Conservation (phyloP, 2,329 filamentous ascomycete genomes). For the Penicillium sumatraense region DNA sequence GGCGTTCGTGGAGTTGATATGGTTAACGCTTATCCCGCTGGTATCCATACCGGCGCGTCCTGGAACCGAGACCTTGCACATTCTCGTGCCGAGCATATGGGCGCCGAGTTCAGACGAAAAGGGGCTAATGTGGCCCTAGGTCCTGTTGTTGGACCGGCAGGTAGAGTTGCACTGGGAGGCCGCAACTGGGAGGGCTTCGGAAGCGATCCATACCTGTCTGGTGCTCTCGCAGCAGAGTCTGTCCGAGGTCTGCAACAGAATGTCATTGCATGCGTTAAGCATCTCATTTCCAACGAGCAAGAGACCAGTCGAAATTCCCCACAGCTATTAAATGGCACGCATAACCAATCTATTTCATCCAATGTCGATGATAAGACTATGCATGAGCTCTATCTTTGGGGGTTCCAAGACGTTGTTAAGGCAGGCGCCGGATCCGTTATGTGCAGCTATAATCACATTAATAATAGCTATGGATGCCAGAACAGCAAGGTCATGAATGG, state of each 20-base stretch:
- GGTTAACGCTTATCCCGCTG: constrained; percentile 1
- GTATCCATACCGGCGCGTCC: constrained; percentile 1
- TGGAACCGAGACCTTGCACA: neutral
- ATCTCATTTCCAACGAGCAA: neutral
- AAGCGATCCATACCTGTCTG: constrained; percentile 2
- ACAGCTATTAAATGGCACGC: neutral
- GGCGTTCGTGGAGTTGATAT: constrained; percentile 1
- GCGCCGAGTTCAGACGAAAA: neutral
- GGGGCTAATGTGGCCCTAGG: neutral
- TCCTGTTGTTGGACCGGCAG: neutral
- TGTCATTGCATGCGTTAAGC: constrained; percentile 3
- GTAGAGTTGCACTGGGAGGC: neutral
- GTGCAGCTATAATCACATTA: constrained; percentile 39
- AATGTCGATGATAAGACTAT: constrained; percentile 16
- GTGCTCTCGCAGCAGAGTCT: constrained; percentile 1
- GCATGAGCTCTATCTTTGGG: constrained; percentile 17
- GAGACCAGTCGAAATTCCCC: neutral
- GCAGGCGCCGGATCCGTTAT: constrained; percentile 37
- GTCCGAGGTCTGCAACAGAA: constrained; percentile 1
- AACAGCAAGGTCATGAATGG: constrained; percentile 45
- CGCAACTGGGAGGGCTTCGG: constrained; percentile 4
- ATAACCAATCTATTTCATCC: constrained; percentile 8
- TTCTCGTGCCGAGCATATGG: constrained; percentile 1
- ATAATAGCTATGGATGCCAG: constrained; percentile 47
- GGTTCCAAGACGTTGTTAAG: constrained; percentile 18